phyloP scores from a whole-genome alignment of 352 stramenopile species.

The Phytopythium mirpurense region DNA sequence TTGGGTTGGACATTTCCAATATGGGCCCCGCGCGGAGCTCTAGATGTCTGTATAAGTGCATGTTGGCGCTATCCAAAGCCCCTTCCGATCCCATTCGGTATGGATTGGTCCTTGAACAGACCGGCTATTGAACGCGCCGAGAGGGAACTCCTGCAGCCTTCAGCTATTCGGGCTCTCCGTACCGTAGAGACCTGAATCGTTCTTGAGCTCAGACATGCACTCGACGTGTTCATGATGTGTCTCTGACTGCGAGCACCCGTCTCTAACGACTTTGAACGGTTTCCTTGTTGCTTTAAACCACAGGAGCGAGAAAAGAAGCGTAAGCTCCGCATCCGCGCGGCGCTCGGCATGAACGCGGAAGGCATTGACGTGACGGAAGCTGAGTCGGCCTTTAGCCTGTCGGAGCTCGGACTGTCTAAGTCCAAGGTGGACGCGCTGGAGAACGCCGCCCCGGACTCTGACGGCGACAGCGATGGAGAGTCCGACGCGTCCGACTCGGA shows the following conservation, averaged over 20 bases:
- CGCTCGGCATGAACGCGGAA: slow-evolving; percentile 79
- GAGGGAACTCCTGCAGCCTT: slow-evolving; percentile 77
- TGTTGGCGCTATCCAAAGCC: slow-evolving; percentile 82
- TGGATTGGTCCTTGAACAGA: slow-evolving; percentile 89
- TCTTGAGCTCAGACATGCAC: slow-evolving; percentile 87
- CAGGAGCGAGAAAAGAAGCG: slow-evolving; percentile 85
- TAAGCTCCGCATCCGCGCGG: slow-evolving; percentile 76
- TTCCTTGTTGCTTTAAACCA: not conserved
- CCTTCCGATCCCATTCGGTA: slow-evolving; percentile 73
- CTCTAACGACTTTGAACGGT: slow-evolving; percentile 2
- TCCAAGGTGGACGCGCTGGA: slow-evolving; percentile 74
- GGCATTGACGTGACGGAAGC: slow-evolving; percentile 80
- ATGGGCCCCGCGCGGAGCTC: not conserved
- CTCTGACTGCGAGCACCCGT: not conserved
- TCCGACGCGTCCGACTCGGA: slow-evolving; percentile 27
- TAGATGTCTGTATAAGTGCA: slow-evolving; percentile 15
- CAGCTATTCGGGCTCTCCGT: slow-evolving; percentile 80
- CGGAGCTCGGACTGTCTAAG: slow-evolving; percentile 72
- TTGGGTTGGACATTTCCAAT: slow-evolving; percentile 54
- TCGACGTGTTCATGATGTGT: not conserved
- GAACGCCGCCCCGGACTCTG: slow-evolving; percentile 47
- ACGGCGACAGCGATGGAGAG: slow-evolving; percentile 18
- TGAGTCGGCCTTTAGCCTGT: slow-evolving; percentile 76
- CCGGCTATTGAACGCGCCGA: slow-evolving; percentile 89
- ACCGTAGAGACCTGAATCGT: slow-evolving; percentile 79